These are phyloP conservation scores for Hydnomerulius pinastri DNA, from an alignment of 768 basidiomycete species.

Conservation along the genomic window DNA sequence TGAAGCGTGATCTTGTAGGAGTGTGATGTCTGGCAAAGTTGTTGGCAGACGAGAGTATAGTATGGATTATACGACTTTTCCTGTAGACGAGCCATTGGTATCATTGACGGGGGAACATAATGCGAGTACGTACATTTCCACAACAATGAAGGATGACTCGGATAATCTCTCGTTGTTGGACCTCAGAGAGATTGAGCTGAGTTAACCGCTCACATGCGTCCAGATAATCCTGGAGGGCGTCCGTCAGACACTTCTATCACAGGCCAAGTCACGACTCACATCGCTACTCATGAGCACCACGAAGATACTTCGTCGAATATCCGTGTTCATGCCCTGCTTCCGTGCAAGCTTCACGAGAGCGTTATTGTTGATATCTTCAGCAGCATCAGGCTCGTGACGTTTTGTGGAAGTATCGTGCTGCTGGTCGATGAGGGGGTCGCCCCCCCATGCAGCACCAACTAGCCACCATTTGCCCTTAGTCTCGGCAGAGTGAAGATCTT, in stretches of 20 bases:
- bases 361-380: slow-evolving; percentile 35
- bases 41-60: slow-evolving; percentile 86
- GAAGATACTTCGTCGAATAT: slow-evolving; percentile 88
- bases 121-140: slow-evolving; percentile 66
- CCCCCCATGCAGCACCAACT: slow-evolving; percentile 94
- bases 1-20: slow-evolving; percentile 91
- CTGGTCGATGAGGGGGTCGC: slow-evolving; percentile 84
- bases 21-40: slow-evolving; percentile 77
- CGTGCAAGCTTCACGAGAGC: slow-evolving; percentile 77
- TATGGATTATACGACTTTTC: slow-evolving; percentile 95
- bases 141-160: slow-evolving; percentile 92
- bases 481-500: slow-evolving; percentile 82
- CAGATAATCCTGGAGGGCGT: slow-evolving; percentile 77
- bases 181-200: slow-evolving; percentile 79
- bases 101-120: background rate
- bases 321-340: slow-evolving; percentile 98
- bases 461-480: slow-evolving; percentile 98
- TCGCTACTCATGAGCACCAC: slow-evolving; percentile 95
- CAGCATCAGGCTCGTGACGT: slow-evolving; percentile 24
- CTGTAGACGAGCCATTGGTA: slow-evolving; percentile 28
- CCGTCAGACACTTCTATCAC: background rate
- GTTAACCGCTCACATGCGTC: slow-evolving; percentile 91
- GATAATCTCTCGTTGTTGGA: slow-evolving; percentile 94
- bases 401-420: slow-evolving; percentile 36
- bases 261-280: slow-evolving; percentile 46